Base-by-base conservation (phyloP, 2,329 filamentous ascomycete species). In the Aspergillus novofumigatus region DNA sequence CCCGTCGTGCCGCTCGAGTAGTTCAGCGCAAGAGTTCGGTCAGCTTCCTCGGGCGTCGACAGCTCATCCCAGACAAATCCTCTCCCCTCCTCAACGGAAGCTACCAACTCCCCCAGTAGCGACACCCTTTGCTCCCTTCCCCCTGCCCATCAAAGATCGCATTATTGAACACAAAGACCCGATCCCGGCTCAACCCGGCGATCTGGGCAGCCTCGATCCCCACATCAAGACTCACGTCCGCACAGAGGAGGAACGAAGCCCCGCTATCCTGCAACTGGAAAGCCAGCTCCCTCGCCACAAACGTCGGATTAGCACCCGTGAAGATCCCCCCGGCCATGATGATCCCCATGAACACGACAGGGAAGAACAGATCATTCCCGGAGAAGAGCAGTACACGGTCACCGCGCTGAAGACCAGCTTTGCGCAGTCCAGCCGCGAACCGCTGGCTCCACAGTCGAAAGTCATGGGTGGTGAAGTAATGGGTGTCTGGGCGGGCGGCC, bases 241-340 rank as follows among this genome's bases (percentile, higher is more conserved):
- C 81, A 54, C 70, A 72, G 49, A 94, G 75, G 56, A 94, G 74
- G 66, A 89, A 87, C 6, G 73, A 81, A 0, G 90, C 86, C 0
- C 82, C 86, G 55, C 86, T 87, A 70, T 93, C 88, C 51, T 83
- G 79, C 38, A 94, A 77, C 72, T 94, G 91, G 70, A 90, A 88
- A 6, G 86, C 87, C 49, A 95, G 73, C 72, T 94, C 90, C 21
- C 88, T 78, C 0, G 84, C 77, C 0, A 90, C 86, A 63, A 86
- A 91, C 4, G 79, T 80, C 0, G 88, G 88, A 59, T 91, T 91
- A 1, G 88, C 88, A 26, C 89, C 90, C 0, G 86, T 89, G 75
- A 93, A 93, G 54, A 93, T 77, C 1, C 88, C 89, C 3, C 89
- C 89, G 0, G 90, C 88, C 84, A 91, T 91, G 52, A 91, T 79